phyloP scores from a whole-genome alignment of 345 rosid species.

The Chamaenerion angustifolium region DNA sequence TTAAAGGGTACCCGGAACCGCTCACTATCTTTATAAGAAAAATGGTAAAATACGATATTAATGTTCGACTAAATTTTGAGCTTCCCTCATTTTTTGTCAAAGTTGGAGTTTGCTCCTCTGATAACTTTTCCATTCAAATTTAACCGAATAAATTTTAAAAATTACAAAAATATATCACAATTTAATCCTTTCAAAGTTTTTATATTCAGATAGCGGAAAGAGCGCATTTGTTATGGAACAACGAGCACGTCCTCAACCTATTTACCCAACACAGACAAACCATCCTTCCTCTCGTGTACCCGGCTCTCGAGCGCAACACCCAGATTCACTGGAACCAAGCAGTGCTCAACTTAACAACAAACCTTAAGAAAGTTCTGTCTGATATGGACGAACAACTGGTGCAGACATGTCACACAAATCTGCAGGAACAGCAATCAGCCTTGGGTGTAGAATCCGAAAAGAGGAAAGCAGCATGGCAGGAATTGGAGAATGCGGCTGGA shows the following conservation, averaged over 20 bases:
- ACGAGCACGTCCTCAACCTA: slow-evolving; percentile 46
- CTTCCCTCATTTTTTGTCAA: no score
- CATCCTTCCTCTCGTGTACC: slow-evolving; percentile 39
- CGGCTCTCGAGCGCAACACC: slow-evolving; percentile 49
- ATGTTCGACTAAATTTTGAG: no score
- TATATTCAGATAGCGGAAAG: slow-evolving; percentile 81
- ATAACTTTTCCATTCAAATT: no score
- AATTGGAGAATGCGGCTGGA: slow-evolving; percentile 40
- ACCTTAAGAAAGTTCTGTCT: slow-evolving; percentile 36
- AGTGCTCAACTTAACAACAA: slow-evolving; percentile 51
- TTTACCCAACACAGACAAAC: slow-evolving; percentile 37
- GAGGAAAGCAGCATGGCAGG: slow-evolving; percentile 50
- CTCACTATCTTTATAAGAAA: no score
- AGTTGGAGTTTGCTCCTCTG: no score
- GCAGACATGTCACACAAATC: slow-evolving; percentile 30
- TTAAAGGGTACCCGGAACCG: no score
- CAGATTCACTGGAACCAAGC: slow-evolving; percentile 70
- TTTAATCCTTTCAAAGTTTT: no score
- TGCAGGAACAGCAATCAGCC: slow-evolving; percentile 29
- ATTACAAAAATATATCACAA: no score
- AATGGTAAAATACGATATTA: no score
- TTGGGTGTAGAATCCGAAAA: slow-evolving; percentile 32
- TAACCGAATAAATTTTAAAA: no score
- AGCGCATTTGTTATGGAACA: slow-evolving; percentile 67
- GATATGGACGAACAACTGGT: slow-evolving; percentile 67